A percentile compares a stretch with the other conserved stretches of the same genome.
Evolutionary conservation across 441 rosid genomes (phyloP).

Genomic region (Caryocar brasiliense): DNA sequence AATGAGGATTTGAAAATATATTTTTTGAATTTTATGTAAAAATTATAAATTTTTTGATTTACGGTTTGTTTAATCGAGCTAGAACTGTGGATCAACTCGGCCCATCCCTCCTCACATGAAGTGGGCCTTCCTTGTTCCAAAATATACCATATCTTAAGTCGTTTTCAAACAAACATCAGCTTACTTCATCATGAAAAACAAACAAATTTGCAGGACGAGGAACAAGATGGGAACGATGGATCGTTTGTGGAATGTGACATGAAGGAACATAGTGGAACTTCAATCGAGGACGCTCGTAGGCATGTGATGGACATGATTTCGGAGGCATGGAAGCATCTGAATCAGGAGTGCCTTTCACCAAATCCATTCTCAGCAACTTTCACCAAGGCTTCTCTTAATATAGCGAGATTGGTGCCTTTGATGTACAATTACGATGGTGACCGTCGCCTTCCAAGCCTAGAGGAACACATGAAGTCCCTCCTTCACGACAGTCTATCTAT

Average conservation of each 20-base stretch:
- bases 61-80: too few relatives aligned
- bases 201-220: slow-evolving; percentile 23
- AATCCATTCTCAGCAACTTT: slow-evolving; percentile 25
- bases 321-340: slow-evolving; percentile 40
- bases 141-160: too few relatives aligned
- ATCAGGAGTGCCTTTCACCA: slow-evolving; percentile 25
- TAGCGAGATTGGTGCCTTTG: slow-evolving; percentile 54
- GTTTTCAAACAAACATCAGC: too few relatives aligned
- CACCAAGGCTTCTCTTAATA: slow-evolving; percentile 28
- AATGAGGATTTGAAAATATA: too few relatives aligned
- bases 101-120: too few relatives aligned
- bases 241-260: slow-evolving; percentile 38
- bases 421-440: slow-evolving; percentile 39
- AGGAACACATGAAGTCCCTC: slow-evolving; percentile 24
- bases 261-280: slow-evolving; percentile 23
- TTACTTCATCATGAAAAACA: too few relatives aligned
- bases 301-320: slow-evolving; percentile 23
- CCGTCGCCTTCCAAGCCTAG: slow-evolving; percentile 25
- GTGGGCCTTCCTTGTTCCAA: too few relatives aligned
- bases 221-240: slow-evolving; percentile 39
- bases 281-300: slow-evolving; percentile 18
- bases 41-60: too few relatives aligned
- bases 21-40: too few relatives aligned
- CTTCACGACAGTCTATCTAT: not conserved
- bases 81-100: too few relatives aligned